These are phyloP conservation scores for Diddensiella transvaalensis DNA, from an alignment of 805 yeast species.

Conservation along the genomic window DNA sequence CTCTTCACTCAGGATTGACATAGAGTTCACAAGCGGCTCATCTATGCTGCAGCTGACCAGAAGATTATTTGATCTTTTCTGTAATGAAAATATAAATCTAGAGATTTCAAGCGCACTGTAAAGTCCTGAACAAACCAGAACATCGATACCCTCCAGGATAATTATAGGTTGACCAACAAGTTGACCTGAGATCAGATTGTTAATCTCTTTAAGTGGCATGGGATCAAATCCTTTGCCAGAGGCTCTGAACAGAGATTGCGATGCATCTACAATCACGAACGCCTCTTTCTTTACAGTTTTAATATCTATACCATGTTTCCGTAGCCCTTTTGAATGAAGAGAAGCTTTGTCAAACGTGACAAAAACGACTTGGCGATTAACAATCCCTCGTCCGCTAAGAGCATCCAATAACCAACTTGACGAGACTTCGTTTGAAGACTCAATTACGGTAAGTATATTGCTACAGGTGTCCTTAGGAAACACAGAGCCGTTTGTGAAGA, in stretches of 20 bases:
- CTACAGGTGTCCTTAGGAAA: background rate
- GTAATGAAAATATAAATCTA: conserved; percentile 35
- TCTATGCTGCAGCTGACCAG: conserved; percentile 41
- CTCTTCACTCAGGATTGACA: conserved; percentile 37
- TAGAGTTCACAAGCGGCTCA: conserved; percentile 36
- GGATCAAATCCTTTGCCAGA: conserved; percentile 9
- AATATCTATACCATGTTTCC: conserved; percentile 9
- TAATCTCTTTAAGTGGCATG: conserved; percentile 8
- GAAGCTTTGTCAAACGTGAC: conserved; percentile 15
- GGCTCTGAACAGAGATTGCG: conserved; percentile 12
- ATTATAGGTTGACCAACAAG: conserved; percentile 28
- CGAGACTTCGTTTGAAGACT: conserved; percentile 15
- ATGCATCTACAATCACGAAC: conserved; percentile 17
- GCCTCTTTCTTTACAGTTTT: background rate
- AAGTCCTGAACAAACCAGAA: conserved; percentile 43
- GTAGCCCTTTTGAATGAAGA: conserved; percentile 4
- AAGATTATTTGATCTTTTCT: conserved; percentile 31
- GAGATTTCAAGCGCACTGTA: conserved; percentile 37
- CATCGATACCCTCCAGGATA: conserved; percentile 47
- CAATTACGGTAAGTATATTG: background rate
- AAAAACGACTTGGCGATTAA: conserved; percentile 7
- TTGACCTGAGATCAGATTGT: conserved; percentile 1
- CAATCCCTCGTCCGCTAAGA: conserved; percentile 8
- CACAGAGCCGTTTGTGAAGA: conserved; percentile 12
- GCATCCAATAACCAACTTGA: conserved; percentile 20